Conservation (phyloP, 169 alveolate genomes). For the Eimeria zaria region DNA sequence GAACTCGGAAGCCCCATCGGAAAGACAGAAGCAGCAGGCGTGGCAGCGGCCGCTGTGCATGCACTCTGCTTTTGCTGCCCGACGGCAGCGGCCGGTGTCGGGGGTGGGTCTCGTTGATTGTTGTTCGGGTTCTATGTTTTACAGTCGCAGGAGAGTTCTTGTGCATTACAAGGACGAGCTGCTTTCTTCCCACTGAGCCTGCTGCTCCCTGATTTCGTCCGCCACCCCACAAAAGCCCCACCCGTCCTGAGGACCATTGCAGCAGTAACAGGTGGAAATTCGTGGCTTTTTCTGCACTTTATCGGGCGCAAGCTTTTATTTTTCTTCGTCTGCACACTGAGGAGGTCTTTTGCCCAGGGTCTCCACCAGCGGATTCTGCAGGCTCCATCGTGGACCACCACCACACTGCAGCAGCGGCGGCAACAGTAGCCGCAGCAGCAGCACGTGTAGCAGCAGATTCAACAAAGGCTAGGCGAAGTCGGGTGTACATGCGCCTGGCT, state of each 20-base stretch:
- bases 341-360: constrained; percentile 4
- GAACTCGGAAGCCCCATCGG: neutral
- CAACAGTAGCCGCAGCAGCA: constrained; percentile 7
- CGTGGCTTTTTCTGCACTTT: neutral
- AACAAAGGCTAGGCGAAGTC: constrained; percentile 1
- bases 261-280: neutral
- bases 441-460: neutral
- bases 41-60: constrained; percentile 37
- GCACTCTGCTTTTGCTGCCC: constrained; percentile 33
- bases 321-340: neutral
- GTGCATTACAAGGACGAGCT: constrained; percentile 14
- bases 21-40: neutral
- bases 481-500: constrained; percentile 75
- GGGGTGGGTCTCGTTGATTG: constrained; percentile 6
- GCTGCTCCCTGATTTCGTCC: constrained; percentile 2
- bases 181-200: neutral
- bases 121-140: constrained; percentile 27
- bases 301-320: neutral
- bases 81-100: constrained; percentile 38
- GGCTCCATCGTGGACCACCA: neutral
- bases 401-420: constrained; percentile 2
- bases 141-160: constrained; percentile 41
- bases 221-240: constrained; percentile 60
- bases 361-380: neutral
- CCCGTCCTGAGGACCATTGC: neutral